Evolutionary conservation across 2,329 filamentous ascomycete species (phyloP).

Genomic region (Monilinia laxa): DNA sequence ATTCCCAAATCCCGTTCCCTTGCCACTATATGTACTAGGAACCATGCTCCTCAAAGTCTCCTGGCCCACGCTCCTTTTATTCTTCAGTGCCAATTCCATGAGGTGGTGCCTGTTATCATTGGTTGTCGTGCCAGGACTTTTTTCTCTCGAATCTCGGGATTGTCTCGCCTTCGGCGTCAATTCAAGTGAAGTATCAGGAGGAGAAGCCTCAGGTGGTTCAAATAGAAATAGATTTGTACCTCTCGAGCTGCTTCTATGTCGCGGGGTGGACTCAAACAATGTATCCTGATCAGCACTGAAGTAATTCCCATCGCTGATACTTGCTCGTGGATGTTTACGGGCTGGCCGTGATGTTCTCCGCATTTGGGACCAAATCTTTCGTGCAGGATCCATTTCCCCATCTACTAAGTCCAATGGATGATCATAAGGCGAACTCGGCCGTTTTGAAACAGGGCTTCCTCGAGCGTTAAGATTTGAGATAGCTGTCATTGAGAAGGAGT

Average conservation of each 20-base stretch:
- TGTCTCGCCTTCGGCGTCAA: conserved; percentile 3
- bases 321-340: conserved; percentile 28
- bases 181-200: conserved; percentile 26
- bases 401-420: conserved; percentile 12
- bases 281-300: conserved; percentile 24
- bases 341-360: conserved; percentile 33
- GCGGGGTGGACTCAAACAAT: not conserved
- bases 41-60: conserved; percentile 33
- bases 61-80: conserved; percentile 32
- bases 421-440: conserved; percentile 13
- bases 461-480: conserved; percentile 10
- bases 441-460: conserved; percentile 6
- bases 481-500: conserved; percentile 20
- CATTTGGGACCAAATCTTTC: conserved; percentile 41
- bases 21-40: conserved; percentile 29
- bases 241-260: conserved; percentile 1
- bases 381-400: conserved; percentile 37
- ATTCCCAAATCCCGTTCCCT: conserved; percentile 3
- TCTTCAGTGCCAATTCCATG: conserved; percentile 30
- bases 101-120: conserved; percentile 27
- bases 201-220: conserved; percentile 25
- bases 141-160: not conserved
- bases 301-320: conserved; percentile 33
- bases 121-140: not conserved
- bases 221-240: not conserved